Evolutionary conservation across 352 stramenopile genomes (phyloP), one percentile per base, ranked within the genome.

Genomic region (Globisporangium cystogenes): DNA sequence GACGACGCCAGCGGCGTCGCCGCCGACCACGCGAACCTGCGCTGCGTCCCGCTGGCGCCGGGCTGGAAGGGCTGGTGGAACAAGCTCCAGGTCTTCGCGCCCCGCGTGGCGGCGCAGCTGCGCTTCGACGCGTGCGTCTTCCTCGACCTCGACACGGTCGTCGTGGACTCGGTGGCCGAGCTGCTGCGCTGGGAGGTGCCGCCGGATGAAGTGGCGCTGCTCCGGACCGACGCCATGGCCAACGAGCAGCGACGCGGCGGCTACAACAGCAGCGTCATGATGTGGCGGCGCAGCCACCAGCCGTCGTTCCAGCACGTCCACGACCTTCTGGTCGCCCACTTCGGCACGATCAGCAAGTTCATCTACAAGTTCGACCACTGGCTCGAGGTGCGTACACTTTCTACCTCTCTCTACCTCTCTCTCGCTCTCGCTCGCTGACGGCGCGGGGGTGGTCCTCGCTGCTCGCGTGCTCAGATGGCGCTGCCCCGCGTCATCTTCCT

Each of bases 291-390:
- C 26, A 53, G 60, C 11, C 23, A 41, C 21, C 45, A 24, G 14
- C 52, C 62, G 55, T 53, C 47, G 40, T 42, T 70, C 48, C 20
- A 26, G 1, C 36, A 48, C 3, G 20, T 88, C 11, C 78, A 84
- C 47, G 49, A 61, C 36, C 59, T 81, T 11, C 45, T 93, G 14
- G 37, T 60, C 1, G 44, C 56, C 4, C 56, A 87, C 46, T 85
- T 82, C 20, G 29, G 24, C 0, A 27, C 31, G 14, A 50, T 91
- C 37, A 64, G 12, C 31, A 64, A 58, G 31, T 78, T 73, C 46
- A 87, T 95, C 48, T 91, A 95, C 71, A 90, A 91, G 59, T 84
- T 95, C 49, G 86, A 95, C 49, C 86, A 95, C 51, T 95, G 80
- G 84, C 67, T 93, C 20, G 84, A 95, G 72, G 68, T 79, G 23